Percentiles rank a stretch among this genome's conserved stretches.
Conservation (phyloP, 495 filamentous ascomycete genomes). For the Hypomontagnella monticulosa region DNA sequence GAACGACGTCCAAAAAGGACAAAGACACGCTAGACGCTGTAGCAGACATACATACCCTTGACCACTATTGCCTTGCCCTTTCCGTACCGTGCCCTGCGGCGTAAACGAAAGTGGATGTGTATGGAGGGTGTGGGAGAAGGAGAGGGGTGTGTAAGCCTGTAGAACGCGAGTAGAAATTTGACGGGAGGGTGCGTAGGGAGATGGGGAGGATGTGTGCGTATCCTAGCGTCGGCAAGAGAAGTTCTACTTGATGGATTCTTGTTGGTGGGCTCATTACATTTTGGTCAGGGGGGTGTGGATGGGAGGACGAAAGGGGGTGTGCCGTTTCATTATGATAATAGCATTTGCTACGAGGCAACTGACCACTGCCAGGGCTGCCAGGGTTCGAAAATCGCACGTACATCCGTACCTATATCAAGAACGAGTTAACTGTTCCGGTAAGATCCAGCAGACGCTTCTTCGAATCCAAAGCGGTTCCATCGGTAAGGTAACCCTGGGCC, state of each 20-base stretch:
- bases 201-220: slow-evolving; percentile 42
- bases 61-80: slow-evolving; percentile 44
- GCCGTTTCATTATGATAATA: slow-evolving; percentile 39
- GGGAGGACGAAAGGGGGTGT: slow-evolving; percentile 31
- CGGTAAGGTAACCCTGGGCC: slow-evolving; percentile 46
- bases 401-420: slow-evolving; percentile 25
- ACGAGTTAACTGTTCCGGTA: slow-evolving; percentile 44
- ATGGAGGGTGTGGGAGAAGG: slow-evolving; percentile 11
- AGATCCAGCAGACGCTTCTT: slow-evolving; percentile 45
- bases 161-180: slow-evolving; percentile 37
- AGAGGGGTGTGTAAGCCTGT: slow-evolving; percentile 26
- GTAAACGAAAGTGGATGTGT: slow-evolving; percentile 33
- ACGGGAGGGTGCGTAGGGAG: slow-evolving; percentile 37
- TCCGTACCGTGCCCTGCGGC: slow-evolving; percentile 41
- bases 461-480: slow-evolving; percentile 49
- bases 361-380: slow-evolving; percentile 3
- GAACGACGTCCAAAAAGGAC: slow-evolving; percentile 44
- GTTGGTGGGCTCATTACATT: slow-evolving; percentile 30
- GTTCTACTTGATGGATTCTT: slow-evolving; percentile 29
- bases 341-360: slow-evolving; percentile 26
- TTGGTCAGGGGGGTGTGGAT: slow-evolving; percentile 19
- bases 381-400: slow-evolving; percentile 10
- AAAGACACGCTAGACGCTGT: slow-evolving; percentile 42
- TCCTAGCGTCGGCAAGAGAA: slow-evolving; percentile 36
- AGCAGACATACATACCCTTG: slow-evolving; percentile 40